Conservation (phyloP, 306 rosid species). For the Cicer bijugum region DNA sequence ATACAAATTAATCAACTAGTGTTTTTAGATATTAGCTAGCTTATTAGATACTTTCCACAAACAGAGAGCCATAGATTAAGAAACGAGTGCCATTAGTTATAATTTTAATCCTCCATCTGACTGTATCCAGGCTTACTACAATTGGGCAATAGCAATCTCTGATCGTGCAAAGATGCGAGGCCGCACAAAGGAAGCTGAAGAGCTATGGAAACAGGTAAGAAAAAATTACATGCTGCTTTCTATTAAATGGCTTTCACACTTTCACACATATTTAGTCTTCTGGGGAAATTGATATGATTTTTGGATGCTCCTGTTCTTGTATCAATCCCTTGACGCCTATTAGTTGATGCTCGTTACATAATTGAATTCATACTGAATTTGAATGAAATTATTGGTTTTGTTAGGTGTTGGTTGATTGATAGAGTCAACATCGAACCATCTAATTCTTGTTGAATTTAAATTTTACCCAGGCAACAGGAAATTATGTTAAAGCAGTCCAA, state of each 20-base stretch:
- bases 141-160: conserved; percentile 99
- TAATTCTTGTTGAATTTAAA: conserved; percentile 40
- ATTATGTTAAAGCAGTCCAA: conserved; percentile 91
- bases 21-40: background rate
- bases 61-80: background rate
- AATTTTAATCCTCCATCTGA: background rate
- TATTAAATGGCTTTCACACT: conserved; percentile 34
- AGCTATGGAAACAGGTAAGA: conserved; percentile 94
- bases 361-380: conserved; percentile 20
- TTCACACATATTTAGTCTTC: conserved; percentile 16
- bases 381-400: conserved; percentile 23
- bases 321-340: conserved; percentile 14
- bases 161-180: conserved; percentile 99
- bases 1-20: background rate
- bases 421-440: conserved; percentile 7
- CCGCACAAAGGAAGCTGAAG: conserved; percentile 99
- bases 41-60: background rate
- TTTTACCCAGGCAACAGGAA: conserved; percentile 76
- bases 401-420: conserved; percentile 27
- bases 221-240: conserved; percentile 42
- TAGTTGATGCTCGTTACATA: conserved; percentile 22
- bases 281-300: conserved; percentile 18
- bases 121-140: conserved; percentile 81
- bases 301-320: conserved; percentile 19
- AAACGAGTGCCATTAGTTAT: conserved; percentile 1